phyloP scores from a whole-genome alignment of 2,329 filamentous ascomycete species.

The Diplodia seriata region DNA sequence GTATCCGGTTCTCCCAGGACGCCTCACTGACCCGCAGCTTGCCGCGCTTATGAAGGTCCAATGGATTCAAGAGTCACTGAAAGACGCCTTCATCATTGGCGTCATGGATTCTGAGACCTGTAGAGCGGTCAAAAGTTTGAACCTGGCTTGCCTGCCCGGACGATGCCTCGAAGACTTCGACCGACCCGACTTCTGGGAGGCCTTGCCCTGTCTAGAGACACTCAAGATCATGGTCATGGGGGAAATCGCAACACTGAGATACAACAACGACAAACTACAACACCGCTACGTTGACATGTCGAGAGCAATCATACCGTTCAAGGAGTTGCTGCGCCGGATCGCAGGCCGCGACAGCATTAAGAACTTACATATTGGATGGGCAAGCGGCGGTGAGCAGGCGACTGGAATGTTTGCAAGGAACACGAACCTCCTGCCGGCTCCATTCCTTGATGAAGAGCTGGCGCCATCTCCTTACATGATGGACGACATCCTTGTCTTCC shows the following conservation, averaged over 20 bases:
- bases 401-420: constrained; percentile 68
- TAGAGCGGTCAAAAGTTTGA: constrained; percentile 66
- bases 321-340: constrained; percentile 59
- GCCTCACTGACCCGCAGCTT: constrained; percentile 67
- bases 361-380: constrained; percentile 69
- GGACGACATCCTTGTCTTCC: constrained; percentile 55
- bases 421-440: constrained; percentile 67
- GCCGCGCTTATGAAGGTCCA: constrained; percentile 73
- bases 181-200: constrained; percentile 67
- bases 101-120: constrained; percentile 65
- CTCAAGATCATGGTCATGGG: constrained; percentile 68
- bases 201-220: constrained; percentile 61
- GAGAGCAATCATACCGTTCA: constrained; percentile 59
- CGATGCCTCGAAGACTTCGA: constrained; percentile 64
- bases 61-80: constrained; percentile 72
- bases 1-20: constrained; percentile 57
- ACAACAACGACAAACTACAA: constrained; percentile 57
- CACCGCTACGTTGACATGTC: constrained; percentile 56
- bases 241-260: constrained; percentile 67
- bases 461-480: constrained; percentile 33
- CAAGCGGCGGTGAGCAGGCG: constrained; percentile 71
- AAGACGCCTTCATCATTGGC: constrained; percentile 71
- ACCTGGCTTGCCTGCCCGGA: constrained; percentile 69
- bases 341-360: constrained; percentile 59
- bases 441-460: constrained; percentile 52